A percentile compares a stretch with the other conserved stretches of the same genome.
These are phyloP conservation scores for Pugionium cornutum DNA, from an alignment of 345 rosid genomes.

Conservation along the genomic window DNA sequence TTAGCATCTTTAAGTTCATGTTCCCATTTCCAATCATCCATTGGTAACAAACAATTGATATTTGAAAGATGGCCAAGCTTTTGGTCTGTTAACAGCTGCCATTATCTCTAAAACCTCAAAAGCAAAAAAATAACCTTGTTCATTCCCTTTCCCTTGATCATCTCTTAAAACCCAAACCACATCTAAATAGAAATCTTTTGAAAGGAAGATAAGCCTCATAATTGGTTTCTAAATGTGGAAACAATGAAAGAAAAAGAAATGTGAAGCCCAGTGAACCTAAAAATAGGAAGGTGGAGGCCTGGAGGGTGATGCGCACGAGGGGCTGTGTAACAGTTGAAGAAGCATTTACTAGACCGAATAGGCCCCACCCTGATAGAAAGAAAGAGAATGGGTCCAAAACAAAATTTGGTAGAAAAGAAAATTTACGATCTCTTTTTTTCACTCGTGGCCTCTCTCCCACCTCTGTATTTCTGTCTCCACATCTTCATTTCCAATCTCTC, in stretches of 20 bases:
- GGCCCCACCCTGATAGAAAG: neutral
- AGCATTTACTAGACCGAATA: slow-evolving; percentile 1
- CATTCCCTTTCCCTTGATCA: no score
- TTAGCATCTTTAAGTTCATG: no score
- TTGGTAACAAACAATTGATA: no score
- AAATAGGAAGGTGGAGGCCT: neutral
- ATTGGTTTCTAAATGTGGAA: neutral
- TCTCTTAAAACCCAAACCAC: no score
- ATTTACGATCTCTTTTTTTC: slow-evolving; percentile 47
- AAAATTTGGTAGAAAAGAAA: neutral
- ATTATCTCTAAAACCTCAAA: no score
- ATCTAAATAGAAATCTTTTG: no score
- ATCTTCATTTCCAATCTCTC: slow-evolving; percentile 3
- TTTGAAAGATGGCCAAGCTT: no score
- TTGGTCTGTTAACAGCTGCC: no score
- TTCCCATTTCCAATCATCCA: no score
- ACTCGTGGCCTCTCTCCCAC: slow-evolving; percentile 36
- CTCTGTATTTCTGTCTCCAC: slow-evolving; percentile 14
- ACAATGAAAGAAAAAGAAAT: neutral
- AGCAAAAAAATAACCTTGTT: no score
- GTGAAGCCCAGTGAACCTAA: slow-evolving; percentile 3
- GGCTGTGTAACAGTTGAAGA: neutral
- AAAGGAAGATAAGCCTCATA: no score
- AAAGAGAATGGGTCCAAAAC: neutral
- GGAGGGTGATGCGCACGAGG: slow-evolving; percentile 39